Percentiles rank a stretch among this genome's conserved stretches.
Evolutionary conservation across 345 rosid genomes (phyloP).

Genomic region (Turnera subulata): DNA sequence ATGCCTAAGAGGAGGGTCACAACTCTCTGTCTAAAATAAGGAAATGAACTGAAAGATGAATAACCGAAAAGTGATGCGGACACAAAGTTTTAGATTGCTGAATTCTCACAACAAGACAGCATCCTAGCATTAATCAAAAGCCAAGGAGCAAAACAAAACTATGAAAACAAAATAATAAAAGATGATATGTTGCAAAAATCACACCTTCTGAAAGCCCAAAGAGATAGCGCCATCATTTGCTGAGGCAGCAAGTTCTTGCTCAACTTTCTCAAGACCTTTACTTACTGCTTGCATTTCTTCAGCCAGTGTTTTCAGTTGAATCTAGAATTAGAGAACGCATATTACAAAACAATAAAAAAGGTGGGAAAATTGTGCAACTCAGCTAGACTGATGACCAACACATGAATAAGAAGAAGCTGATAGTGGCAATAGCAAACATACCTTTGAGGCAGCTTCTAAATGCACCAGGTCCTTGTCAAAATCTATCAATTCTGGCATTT

Average conservation of each 20-base stretch:
- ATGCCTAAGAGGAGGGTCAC: too few relatives aligned
- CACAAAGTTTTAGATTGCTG: too few relatives aligned
- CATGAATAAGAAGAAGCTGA: background rate
- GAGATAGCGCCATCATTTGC: constrained; percentile 82
- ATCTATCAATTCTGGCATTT: constrained; percentile 88
- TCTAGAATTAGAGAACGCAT: too few relatives aligned
- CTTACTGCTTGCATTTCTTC: constrained; percentile 99
- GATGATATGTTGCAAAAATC: constrained; percentile 23
- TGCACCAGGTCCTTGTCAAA: constrained; percentile 85
- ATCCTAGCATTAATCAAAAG: too few relatives aligned
- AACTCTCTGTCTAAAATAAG: too few relatives aligned
- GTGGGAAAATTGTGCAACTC: background rate
- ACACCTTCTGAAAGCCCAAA: constrained; percentile 81
- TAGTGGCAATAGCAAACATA: constrained; percentile 13
- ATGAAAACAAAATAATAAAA: too few relatives aligned
- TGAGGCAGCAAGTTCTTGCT: constrained; percentile 80
- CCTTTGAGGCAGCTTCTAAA: constrained; percentile 98
- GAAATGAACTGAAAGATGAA: too few relatives aligned
- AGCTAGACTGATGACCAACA: background rate
- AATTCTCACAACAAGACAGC: background rate
- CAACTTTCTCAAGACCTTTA: constrained; percentile 95
- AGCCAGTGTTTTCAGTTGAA: constrained; percentile 90
- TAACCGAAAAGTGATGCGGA: too few relatives aligned
- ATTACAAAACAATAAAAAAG: constrained; percentile 2
- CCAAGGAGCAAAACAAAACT: too few relatives aligned